These are phyloP conservation scores for Sclerotinia nivalis DNA, from an alignment of 2,329 filamentous ascomycete genomes.

Conservation along the genomic window DNA sequence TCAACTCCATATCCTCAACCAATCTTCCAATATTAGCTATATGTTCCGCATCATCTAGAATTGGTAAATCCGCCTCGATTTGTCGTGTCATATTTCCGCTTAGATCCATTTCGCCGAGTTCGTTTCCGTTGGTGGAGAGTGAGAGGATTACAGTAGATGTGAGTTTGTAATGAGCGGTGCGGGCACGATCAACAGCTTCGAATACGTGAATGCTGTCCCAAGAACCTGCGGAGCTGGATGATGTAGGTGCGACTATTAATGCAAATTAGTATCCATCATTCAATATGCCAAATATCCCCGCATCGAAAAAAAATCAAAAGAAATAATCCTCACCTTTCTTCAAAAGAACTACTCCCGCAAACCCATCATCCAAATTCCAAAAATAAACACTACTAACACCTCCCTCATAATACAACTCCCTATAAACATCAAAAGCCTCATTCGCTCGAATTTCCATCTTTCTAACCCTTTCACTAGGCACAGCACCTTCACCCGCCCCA, in stretches of 20 bases:
- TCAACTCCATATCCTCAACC: slow-evolving; percentile 99
- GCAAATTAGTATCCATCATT: slow-evolving; percentile 20
- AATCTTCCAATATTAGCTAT: slow-evolving; percentile 92
- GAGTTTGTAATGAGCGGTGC: slow-evolving; percentile 94
- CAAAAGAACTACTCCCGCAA: slow-evolving; percentile 90
- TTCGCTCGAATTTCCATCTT: slow-evolving; percentile 94
- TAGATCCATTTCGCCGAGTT: slow-evolving; percentile 83
- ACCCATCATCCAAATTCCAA: slow-evolving; percentile 97
- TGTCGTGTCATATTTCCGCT: slow-evolving; percentile 98
- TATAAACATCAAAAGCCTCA: slow-evolving; percentile 94
- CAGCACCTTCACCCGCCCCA: slow-evolving; percentile 72
- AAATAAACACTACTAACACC: slow-evolving; percentile 96
- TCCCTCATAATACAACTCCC: slow-evolving; percentile 95
- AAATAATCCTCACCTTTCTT: slow-evolving; percentile 73
- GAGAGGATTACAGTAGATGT: slow-evolving; percentile 95
- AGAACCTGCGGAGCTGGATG: slow-evolving; percentile 69
- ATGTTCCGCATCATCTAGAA: slow-evolving; percentile 88
- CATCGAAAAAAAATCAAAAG: neutral
- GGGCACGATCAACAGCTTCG: slow-evolving; percentile 88
- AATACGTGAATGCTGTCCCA: slow-evolving; percentile 99
- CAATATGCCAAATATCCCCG: neutral
- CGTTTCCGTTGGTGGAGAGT: slow-evolving; percentile 66
- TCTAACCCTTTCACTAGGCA: slow-evolving; percentile 86
- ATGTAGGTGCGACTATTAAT: slow-evolving; percentile 61
- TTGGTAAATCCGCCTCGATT: slow-evolving; percentile 85